These are phyloP conservation scores for Solanum habrochaites DNA, from an alignment of 257 asterid genomes.

Conservation along the genomic window DNA sequence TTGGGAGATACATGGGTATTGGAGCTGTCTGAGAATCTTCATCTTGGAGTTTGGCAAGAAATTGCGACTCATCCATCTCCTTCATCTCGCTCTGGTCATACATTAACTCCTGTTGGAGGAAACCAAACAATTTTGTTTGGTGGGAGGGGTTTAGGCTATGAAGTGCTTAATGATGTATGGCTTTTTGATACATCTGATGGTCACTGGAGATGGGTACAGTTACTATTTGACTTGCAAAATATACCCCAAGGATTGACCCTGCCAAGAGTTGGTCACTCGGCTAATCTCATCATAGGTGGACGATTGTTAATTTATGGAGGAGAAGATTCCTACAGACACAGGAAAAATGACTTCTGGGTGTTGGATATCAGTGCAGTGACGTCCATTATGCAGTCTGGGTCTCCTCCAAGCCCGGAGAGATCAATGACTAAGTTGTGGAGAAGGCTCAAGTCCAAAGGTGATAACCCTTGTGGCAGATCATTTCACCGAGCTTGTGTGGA, in stretches of 20 bases:
- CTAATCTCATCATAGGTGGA: constrained; percentile 65
- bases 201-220: constrained; percentile 50
- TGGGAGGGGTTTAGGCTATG: constrained; percentile 70
- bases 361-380: constrained; percentile 43
- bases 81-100: constrained; percentile 82
- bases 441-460: constrained; percentile 42
- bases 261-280: constrained; percentile 91
- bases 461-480: constrained; percentile 52
- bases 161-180: constrained; percentile 76
- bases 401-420: constrained; percentile 8
- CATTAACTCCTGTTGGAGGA: constrained; percentile 53
- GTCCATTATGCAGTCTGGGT: constrained; percentile 8
- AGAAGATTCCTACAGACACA: constrained; percentile 57
- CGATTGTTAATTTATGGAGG: constrained; percentile 77
- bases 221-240: constrained; percentile 34
- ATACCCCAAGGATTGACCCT: constrained; percentile 55
- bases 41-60: constrained; percentile 56
- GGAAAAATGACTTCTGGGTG: constrained; percentile 84
- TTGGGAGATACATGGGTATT: constrained; percentile 75
- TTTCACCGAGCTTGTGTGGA: constrained; percentile 86
- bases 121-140: constrained; percentile 54
- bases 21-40: constrained; percentile 47
- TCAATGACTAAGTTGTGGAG: constrained; percentile 46
- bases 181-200: constrained; percentile 37
- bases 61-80: constrained; percentile 44